phyloP scores from a whole-genome alignment of 2,329 filamentous ascomycete genomes.

The Cercospora sp. region DNA sequence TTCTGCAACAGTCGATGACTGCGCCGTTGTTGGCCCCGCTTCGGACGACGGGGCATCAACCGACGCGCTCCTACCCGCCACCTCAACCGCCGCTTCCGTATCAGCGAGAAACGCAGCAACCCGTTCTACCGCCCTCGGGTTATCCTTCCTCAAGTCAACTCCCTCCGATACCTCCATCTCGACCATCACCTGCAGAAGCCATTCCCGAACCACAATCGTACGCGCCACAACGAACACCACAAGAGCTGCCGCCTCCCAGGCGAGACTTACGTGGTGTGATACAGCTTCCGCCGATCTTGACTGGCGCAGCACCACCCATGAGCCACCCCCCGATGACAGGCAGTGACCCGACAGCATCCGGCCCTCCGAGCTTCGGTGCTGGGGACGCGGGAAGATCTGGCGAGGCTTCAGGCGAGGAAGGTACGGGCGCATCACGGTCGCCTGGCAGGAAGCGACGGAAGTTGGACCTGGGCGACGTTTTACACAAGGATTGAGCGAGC shows the following conservation, averaged over 20 bases:
- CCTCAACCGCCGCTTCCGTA: constrained; percentile 20
- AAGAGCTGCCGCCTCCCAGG: constrained; percentile 14
- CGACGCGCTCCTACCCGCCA: constrained; percentile 22
- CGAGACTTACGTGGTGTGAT: constrained; percentile 15
- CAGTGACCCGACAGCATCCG: not conserved
- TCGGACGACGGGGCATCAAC: constrained; percentile 21
- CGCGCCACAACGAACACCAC: not conserved
- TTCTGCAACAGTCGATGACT: constrained; percentile 20
- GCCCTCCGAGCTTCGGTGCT: not conserved
- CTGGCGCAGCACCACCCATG: constrained; percentile 13
- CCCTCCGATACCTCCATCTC: constrained; percentile 5
- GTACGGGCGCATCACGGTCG: constrained; percentile 17
- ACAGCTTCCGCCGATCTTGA: constrained; percentile 33
- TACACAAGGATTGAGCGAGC: constrained; percentile 23
- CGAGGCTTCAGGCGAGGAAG: constrained; percentile 30
- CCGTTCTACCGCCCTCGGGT: constrained; percentile 1
- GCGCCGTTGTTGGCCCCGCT: constrained; percentile 23
- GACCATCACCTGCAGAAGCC: constrained; percentile 8
- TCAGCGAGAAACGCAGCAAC: constrained; percentile 17
- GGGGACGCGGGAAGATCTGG: not conserved
- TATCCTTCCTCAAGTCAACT: constrained; percentile 10
- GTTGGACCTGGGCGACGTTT: constrained; percentile 38
- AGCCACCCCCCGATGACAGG: not conserved
- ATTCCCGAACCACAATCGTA: not conserved
- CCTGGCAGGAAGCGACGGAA: constrained; percentile 32